Percentiles rank a stretch among this genome's conserved stretches.
Conservation (phyloP, 169 alveolate genomes). For the Cryptosporidium ryanae region DNA sequence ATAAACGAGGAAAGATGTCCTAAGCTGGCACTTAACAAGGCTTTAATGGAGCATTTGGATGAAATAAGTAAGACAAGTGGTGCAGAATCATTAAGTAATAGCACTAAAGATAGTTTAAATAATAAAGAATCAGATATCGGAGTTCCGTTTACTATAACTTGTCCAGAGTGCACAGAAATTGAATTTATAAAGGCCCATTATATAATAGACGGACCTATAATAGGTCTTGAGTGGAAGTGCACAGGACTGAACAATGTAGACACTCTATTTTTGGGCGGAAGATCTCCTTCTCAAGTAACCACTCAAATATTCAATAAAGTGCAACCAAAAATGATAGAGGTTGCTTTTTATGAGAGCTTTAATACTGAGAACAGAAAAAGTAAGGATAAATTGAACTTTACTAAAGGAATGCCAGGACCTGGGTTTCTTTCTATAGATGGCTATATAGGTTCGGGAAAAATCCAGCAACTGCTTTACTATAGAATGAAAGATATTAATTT, state of each 20-base stretch:
- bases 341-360: conserved; percentile 21
- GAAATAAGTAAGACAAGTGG: not conserved
- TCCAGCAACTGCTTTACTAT: conserved; percentile 65
- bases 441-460: conserved; percentile 38
- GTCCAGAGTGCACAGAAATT: conserved; percentile 60
- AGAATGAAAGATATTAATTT: conserved; percentile 34
- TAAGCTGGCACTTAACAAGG: conserved; percentile 39
- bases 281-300: conserved; percentile 61
- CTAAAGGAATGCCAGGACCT: conserved; percentile 50
- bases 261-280: conserved; percentile 45
- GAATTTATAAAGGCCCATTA: conserved; percentile 55
- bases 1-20: conserved; percentile 41
- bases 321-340: conserved; percentile 66
- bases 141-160: conserved; percentile 43
- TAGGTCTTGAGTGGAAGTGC: conserved; percentile 72
- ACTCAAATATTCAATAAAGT: conserved; percentile 62
- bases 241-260: conserved; percentile 54
- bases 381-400: not conserved
- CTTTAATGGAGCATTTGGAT: conserved; percentile 26
- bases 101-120: not conserved
- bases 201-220: conserved; percentile 62
- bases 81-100: too few species aligned
- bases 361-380: not conserved
- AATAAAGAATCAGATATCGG: conserved; percentile 28
- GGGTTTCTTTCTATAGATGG: conserved; percentile 68